Percentiles rank a stretch among this genome's conserved stretches.
These are phyloP conservation scores for Hura crepitans DNA, from an alignment of 441 rosid genomes.

Conservation along the genomic window DNA sequence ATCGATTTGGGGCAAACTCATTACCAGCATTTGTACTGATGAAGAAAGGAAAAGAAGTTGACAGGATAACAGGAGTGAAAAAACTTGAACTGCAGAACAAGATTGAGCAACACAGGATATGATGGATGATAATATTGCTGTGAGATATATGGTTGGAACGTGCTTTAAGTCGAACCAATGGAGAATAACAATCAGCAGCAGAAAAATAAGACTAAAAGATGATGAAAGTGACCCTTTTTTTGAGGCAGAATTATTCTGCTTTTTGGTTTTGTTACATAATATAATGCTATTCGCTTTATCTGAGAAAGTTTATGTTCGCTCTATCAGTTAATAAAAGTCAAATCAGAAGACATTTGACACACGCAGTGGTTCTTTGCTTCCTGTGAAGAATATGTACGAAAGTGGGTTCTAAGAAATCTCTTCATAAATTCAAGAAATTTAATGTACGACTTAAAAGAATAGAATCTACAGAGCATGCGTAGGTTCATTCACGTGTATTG, in stretches of 20 bases:
- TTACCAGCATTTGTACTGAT: conserved; percentile 63
- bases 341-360: background rate
- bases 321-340: background rate
- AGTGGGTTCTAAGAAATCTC: conserved; percentile 7
- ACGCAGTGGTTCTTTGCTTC: background rate
- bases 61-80: conserved; percentile 53
- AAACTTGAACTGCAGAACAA: conserved; percentile 50
- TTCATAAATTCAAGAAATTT: background rate
- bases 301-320: background rate
- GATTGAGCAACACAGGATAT: conserved; percentile 42
- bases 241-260: background rate
- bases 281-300: background rate
- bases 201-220: conserved; percentile 1
- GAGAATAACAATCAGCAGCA: background rate
- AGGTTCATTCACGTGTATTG: background rate
- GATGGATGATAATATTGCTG: background rate
- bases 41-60: conserved; percentile 61
- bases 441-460: background rate
- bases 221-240: background rate
- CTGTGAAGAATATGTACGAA: background rate
- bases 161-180: background rate
- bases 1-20: conserved; percentile 34
- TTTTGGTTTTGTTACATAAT: background rate
- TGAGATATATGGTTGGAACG: too few species aligned
- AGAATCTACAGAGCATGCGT: background rate